Evolutionary conservation across 1,284 basidiomycete species (phyloP), one percentile per base, ranked within the genome.

Genomic region (Wallemia mellicola): DNA sequence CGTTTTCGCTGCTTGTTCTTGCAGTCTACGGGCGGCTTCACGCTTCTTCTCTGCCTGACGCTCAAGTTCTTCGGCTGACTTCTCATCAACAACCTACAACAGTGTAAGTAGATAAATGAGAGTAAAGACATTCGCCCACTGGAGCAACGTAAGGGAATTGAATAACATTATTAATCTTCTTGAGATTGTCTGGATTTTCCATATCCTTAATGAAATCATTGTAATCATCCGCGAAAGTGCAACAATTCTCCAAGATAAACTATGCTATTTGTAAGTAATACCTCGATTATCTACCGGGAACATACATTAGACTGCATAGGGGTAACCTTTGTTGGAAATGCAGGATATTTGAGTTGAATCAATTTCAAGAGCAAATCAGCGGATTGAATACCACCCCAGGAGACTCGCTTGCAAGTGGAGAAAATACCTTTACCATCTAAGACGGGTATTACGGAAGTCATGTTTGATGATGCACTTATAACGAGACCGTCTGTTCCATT

Each of bases 331-430:
- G 73, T 69, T 0, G 77, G 78, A 64, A 98, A 98, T 54, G 76
- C 83, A 17, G 94, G 85, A 67, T 98, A 96, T 69, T 98, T 99
- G 60, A 98, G 77, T 68, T 96, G 91, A 32, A 89, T 79, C 5
- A 92, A 78, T 66, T 89, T 91, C 60, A 94, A 77, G 58, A 98
- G 75, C 65, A 94, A 83, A 58, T 98, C 92, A 0, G 85, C 79
- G 0, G 88, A 81, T 66, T 94, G 89, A 0, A 80, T 77, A 9
- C 86, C 81, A 28, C 94, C 92, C 86, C 88, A 98, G 1, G 86
- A 83, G 69, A 98, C 85, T 63, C 89, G 89, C 59, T 27, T 14
- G 61, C 1, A 24, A 25, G 84, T 77, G 64, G 79, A 83, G 67
- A 92, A 73, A 60, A 89, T 74, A 0, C 85, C 85, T 63, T 76